Conservation (phyloP, 257 asterid species). For the Capsicum baccatum region DNA sequence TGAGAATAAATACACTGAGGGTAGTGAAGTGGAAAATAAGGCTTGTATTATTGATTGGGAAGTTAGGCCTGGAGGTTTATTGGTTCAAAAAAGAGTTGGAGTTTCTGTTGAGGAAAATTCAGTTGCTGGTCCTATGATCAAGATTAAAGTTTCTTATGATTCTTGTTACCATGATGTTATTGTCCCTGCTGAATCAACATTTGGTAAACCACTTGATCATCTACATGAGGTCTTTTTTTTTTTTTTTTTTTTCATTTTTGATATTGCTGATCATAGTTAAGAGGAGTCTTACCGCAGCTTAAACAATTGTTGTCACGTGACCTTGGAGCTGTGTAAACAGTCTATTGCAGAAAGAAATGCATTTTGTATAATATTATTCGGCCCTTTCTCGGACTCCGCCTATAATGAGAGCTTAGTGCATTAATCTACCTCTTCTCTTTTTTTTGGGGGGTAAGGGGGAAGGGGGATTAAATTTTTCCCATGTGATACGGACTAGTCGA, state of each 20-base stretch:
- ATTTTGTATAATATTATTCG: too few species aligned
- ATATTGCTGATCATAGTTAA: not conserved
- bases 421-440: too few species aligned
- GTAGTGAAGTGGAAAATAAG: not conserved
- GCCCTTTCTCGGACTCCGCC: too few species aligned
- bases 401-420: too few species aligned
- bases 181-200: constrained; percentile 41
- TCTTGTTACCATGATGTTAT: constrained; percentile 37
- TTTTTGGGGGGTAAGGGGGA: too few species aligned
- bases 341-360: too few species aligned
- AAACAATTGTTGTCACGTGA: too few species aligned
- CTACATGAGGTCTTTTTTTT: too few species aligned
- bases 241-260: not conserved
- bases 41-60: constrained; percentile 41
- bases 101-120: not conserved
- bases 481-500: not conserved
- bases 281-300: too few species aligned
- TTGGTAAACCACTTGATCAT: constrained; percentile 34
- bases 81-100: constrained; percentile 40
- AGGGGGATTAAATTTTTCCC: not conserved
- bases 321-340: too few species aligned
- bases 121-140: constrained; percentile 39
- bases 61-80: constrained; percentile 44
- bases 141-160: constrained; percentile 40
- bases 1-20: constrained; percentile 19